Base-by-base conservation (phyloP, 23 red algal species). In the Chondrus crispus region DNA sequence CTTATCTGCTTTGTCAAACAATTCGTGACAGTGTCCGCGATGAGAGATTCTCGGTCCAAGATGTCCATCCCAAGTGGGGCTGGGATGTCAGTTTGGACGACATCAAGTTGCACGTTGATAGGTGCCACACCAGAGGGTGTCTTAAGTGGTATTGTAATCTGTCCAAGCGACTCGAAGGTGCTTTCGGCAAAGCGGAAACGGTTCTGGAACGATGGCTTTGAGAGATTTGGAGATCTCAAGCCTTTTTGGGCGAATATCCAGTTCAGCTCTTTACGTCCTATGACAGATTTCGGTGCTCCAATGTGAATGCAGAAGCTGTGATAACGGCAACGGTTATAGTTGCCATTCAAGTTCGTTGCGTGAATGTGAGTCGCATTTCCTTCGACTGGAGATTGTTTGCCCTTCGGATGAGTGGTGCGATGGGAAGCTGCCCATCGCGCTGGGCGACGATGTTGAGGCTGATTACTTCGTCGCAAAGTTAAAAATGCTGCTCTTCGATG, bases 41-140 rank as follows among this genome's bases (percentile, higher is more conserved):
- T 53, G 28, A 86, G 70, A 28, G 22, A 70, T 29, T 86, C 39
- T 68, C 47, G 24, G 42, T 86, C 82, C 19, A 86, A 47, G 0
- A 86, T 58, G 70, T 71, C 82, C 82, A 86, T 38, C 19, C 82
- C 82, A 44, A 70, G 14, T 0, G 70, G 57, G 8, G 82, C 29
- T 19, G 82, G 58, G 24, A 86, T 48, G 47, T 86, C 57, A 9
- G 62, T 0, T 37, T 68, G 22, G 37, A 86, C 60, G 28, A 68
- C 35, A 45, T 86, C 22, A 26, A 68, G 24, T 28, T 13, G 24
- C 26, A 71, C 28, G n/a, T n/a, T n/a, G n/a, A n/a, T n/a, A n/a
- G n/a, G n/a, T n/a, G n/a, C n/a, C n/a, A n/a, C n/a, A n/a, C n/a
- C n/a, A 26, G 62, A 1, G 8, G 82, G 58, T 40, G 82, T 71